Evolutionary conservation across 495 filamentous ascomycete genomes (phyloP), one percentile per base, ranked within the genome.

Genomic region (Podospora tetraspora): DNA sequence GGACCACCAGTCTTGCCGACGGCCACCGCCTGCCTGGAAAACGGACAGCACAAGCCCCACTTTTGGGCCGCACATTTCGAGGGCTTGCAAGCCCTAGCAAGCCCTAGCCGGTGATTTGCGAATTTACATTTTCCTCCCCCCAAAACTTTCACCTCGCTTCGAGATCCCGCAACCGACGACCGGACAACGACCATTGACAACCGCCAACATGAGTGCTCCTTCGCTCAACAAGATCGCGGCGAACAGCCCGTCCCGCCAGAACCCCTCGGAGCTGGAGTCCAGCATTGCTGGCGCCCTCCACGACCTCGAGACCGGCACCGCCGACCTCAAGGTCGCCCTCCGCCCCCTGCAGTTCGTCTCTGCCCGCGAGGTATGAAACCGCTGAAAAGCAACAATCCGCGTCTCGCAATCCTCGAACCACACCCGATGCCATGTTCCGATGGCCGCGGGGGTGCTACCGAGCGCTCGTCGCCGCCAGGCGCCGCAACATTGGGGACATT

Each of bases 261-360:
- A 88, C 81, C 95, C 95, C 71, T 95, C 92, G 69, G 95, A 99
- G 87, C 87, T 97, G 73, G 95, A 99, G 91, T 88, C 85, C 78
- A 91, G 81, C 84, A 95, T 99, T 79, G 94, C 95, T 79, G 89
- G 87, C 82, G 95, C 94, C 84, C 91, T 99, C 70, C 96, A 90
- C 85, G 95, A 99, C 74, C 89, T 99, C 79, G 95, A 99, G 91
- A 92, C 88, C 85, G 97, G 96, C 88, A 96, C 93, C 78, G 83
- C 91, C 78, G 95, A 99, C 83, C 91, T 99, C 85, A 95, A 92
- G 90, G 85, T 84, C 77, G 87, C 92, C 66, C 90, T 99, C 78
- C 87, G 95, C 73, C 96, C 95, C 78, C 88, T 99, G 80, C 95
- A 98, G 87, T 96, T 99, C 86, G 89, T 91, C 78, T 94, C 91